Evolutionary conservation across 208 protist species (phyloP).

Genomic region (Leishmania gerbilli): DNA sequence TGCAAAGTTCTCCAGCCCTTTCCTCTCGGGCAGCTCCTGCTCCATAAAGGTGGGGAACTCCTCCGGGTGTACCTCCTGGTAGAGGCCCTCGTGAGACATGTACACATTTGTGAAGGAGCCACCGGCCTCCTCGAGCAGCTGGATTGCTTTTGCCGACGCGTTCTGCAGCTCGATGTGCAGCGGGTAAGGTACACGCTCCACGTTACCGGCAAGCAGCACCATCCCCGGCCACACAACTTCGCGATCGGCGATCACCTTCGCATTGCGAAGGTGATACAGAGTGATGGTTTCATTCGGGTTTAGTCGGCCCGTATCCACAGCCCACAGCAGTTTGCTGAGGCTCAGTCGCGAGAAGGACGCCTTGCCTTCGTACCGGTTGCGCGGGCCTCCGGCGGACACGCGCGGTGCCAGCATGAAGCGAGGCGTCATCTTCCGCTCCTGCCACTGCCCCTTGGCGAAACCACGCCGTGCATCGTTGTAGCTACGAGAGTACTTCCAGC

Average conservation of each 20-base stretch:
- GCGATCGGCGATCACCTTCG: constrained; percentile 66
- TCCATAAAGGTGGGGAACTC: constrained; percentile 84
- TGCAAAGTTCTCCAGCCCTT: constrained; percentile 77
- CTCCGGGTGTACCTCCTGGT: constrained; percentile 88
- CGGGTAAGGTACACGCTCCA: constrained; percentile 76
- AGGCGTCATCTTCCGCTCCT: constrained; percentile 91
- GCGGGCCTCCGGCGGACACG: constrained; percentile 76
- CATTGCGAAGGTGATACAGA: constrained; percentile 77
- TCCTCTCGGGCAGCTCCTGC: constrained; percentile 81
- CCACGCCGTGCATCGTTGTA: constrained; percentile 84
- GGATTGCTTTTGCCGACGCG: constrained; percentile 75
- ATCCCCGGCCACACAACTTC: constrained; percentile 91
- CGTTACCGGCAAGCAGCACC: constrained; percentile 68
- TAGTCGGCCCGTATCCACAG: constrained; percentile 81
- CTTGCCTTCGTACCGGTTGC: constrained; percentile 89
- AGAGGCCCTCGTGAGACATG: constrained; percentile 91
- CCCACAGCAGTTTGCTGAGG: constrained; percentile 85
- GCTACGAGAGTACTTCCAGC: constrained; percentile 84
- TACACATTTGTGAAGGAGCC: constrained; percentile 88
- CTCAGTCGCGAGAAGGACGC: constrained; percentile 68
- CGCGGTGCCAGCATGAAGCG: constrained; percentile 91
- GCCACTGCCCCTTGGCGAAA: constrained; percentile 86
- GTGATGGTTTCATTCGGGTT: constrained; percentile 92
- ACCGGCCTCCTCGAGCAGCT: constrained; percentile 87
- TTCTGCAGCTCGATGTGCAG: constrained; percentile 91